Base-by-base conservation (phyloP, 73 alveolate species). In the Paramecium biaurelia region DNA sequence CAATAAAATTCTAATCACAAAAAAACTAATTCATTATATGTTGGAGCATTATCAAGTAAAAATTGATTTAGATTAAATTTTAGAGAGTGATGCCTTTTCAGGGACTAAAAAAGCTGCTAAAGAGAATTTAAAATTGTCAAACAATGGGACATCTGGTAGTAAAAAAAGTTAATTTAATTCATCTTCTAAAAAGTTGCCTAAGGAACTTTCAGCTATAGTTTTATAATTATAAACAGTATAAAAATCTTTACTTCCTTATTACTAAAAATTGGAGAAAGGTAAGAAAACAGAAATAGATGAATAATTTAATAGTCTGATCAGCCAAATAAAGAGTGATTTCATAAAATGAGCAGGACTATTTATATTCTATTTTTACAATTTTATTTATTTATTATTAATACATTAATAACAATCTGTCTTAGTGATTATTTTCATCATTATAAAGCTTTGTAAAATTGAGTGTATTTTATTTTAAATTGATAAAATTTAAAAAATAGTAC, bases 21-120 rank as follows among this genome's bases (percentile, higher is more conserved):
- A 12, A 63, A 63, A 12, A 63, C 84, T 12, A 32, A 12, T 30
- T 63, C 84, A 11, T 32, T 63, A 18, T 63, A 63, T 63, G 28
- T 63, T 5, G 84, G 84, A 0, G 84, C 49, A 2, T 63, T 63
- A 30, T 63, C 84, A 26, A 63, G 84, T 63, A 63, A 18, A 53
- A 21, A 18, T 2, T 26, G 1, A 30, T 2, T 3, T 30, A 26
- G 12, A 23, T 63, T 63, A 1, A 23, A 14, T 4, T n/a, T 23
- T 63, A 63, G 84, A 63, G 4, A 63, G 84, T 63, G 84, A 63
- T 63, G 84, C 84, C 15, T 63, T 63, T 14, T 63, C 84, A 30
- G 84, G 84, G 5, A 63, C 41, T 26, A 63, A 63, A 15, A 63
- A 63, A 24, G 84, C 24, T 12, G 84, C 84, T 32, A 63, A 63